Conservation (phyloP, 2,329 filamentous ascomycete species). For the Exserohilum turcica region DNA sequence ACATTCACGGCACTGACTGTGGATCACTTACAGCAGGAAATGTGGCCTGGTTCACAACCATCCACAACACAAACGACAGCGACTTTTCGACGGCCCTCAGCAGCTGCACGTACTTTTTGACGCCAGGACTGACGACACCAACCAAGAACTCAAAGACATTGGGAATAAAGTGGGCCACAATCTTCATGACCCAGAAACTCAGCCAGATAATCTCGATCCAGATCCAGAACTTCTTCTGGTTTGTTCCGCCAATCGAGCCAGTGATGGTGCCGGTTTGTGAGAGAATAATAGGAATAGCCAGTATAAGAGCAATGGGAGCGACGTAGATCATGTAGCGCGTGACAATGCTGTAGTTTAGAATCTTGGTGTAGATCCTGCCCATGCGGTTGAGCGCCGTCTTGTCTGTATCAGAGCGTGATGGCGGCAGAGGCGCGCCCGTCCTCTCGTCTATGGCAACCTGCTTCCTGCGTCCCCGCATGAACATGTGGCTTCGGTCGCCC, state of each 20-base stretch:
- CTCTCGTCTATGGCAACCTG: constrained; percentile 37
- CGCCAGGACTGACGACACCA: constrained; percentile 67
- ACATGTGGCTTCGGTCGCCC: constrained; percentile 48
- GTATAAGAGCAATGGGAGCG: constrained; percentile 60
- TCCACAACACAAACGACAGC: constrained; percentile 65
- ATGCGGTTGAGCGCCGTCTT: constrained; percentile 61
- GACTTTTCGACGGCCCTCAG: constrained; percentile 64
- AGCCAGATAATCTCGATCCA: constrained; percentile 71
- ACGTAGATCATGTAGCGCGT: constrained; percentile 69
- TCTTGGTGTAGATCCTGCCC: constrained; percentile 64
- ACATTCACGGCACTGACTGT: no score
- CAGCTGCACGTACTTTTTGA: constrained; percentile 66
- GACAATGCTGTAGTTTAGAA: constrained; percentile 66
- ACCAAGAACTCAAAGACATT: constrained; percentile 64
- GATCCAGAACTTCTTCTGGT: constrained; percentile 65
- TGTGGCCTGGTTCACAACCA: constrained; percentile 63
- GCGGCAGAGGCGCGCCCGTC: constrained; percentile 28
- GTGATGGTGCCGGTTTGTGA: constrained; percentile 55
- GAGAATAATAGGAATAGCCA: constrained; percentile 67
- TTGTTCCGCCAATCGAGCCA: constrained; percentile 59
- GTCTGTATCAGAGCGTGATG: constrained; percentile 53
- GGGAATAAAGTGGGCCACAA: constrained; percentile 63
- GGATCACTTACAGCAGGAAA: constrained; percentile 54
- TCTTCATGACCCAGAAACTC: constrained; percentile 66
- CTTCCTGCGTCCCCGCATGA: constrained; percentile 45